phyloP scores from a whole-genome alignment of 2,329 filamentous ascomycete species.

The Eurotiales sp. region DNA sequence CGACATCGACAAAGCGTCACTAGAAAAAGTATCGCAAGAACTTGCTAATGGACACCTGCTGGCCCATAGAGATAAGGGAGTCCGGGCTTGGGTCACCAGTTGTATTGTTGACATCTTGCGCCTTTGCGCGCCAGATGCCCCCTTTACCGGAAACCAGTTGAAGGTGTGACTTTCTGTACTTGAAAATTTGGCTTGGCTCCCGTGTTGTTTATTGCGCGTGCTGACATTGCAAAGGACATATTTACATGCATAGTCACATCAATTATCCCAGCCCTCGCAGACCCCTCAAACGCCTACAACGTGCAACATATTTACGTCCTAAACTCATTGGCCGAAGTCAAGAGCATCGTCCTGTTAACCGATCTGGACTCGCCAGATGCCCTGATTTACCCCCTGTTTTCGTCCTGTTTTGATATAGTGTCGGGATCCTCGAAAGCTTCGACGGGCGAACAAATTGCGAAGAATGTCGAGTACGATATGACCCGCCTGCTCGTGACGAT shows the following conservation, averaged over 20 bases:
- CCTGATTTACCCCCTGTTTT: constrained; percentile 77
- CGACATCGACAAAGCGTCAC: constrained; percentile 74
- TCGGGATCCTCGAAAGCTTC: constrained; percentile 71
- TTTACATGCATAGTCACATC: constrained; percentile 83
- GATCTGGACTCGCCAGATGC: constrained; percentile 80
- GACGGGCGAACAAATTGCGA: constrained; percentile 77
- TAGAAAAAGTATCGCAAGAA: constrained; percentile 78
- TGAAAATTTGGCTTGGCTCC: background rate
- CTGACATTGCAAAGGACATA: constrained; percentile 64
- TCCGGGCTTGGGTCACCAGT: constrained; percentile 81
- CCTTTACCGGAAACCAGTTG: constrained; percentile 83
- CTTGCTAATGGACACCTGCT: constrained; percentile 78
- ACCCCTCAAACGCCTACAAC: constrained; percentile 86
- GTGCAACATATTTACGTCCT: constrained; percentile 90
- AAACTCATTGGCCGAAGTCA: constrained; percentile 82
- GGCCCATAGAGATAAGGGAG: constrained; percentile 87
- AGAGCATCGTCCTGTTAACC: constrained; percentile 87
- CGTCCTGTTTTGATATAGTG: constrained; percentile 85
- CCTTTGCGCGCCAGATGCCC: constrained; percentile 90
- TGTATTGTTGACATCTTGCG: constrained; percentile 91
- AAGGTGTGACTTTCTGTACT: constrained; percentile 58
- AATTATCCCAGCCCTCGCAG: constrained; percentile 78
- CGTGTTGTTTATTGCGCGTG: background rate
- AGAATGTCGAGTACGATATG: constrained; percentile 92
- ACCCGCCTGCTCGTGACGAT: constrained; percentile 78